Conservation (phyloP, 305 asterid genomes). For the Fraxinus velutina region DNA sequence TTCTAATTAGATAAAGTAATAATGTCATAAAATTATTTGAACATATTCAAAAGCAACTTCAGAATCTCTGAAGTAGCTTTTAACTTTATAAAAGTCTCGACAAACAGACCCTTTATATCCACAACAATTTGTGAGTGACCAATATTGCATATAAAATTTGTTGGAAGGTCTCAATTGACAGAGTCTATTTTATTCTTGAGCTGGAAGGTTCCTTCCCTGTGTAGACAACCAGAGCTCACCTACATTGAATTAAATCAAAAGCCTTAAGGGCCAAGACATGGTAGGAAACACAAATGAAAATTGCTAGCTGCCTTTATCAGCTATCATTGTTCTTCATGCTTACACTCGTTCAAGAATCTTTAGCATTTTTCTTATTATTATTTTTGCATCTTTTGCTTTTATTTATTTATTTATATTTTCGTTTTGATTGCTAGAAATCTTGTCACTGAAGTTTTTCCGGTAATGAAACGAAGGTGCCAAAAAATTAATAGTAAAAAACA, state of each 20-base stretch:
- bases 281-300: constrained; percentile 18
- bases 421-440: not conserved
- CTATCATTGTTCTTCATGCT: constrained; percentile 22
- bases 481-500: too few relatives aligned
- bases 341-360: constrained; percentile 24
- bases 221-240: constrained; percentile 29
- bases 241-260: constrained; percentile 18
- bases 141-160: not conserved
- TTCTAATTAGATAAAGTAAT: not conserved
- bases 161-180: constrained; percentile 7
- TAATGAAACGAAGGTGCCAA: too few relatives aligned
- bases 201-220: constrained; percentile 3
- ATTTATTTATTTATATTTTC: not conserved
- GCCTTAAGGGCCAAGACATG: constrained; percentile 38
- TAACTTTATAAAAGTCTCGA: too few relatives aligned
- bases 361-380: not conserved
- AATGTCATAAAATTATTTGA: too few relatives aligned
- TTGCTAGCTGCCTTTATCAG: constrained; percentile 25
- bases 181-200: not conserved
- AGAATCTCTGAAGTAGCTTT: not conserved
- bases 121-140: not conserved
- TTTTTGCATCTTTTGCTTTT: not conserved
- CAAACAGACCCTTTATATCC: not conserved
- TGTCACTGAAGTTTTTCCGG: not conserved
- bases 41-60: too few relatives aligned